A percentile compares a stretch with the other conserved stretches of the same genome.
These are phyloP conservation scores for Chalciporus sp. DNA, from an alignment of 1,284 basidiomycete species.

Conservation along the genomic window DNA sequence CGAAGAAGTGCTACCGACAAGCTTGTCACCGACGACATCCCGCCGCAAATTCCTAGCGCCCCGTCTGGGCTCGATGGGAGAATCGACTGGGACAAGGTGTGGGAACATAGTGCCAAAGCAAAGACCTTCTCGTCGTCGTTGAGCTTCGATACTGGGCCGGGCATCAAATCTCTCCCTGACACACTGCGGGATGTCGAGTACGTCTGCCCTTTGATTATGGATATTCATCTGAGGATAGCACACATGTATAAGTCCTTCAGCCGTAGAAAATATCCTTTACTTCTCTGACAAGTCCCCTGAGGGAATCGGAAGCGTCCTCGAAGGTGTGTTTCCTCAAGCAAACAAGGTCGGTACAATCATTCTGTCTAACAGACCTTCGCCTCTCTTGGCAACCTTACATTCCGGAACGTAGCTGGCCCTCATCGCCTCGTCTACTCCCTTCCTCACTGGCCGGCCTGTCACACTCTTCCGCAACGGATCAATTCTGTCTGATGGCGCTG, in stretches of 20 bases:
- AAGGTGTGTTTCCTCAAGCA: conserved; percentile 45
- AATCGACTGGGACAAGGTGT: conserved; percentile 56
- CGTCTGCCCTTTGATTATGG: conserved; percentile 4
- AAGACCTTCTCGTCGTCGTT: neutral
- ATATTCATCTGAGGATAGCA: neutral
- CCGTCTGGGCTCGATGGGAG: conserved; percentile 22
- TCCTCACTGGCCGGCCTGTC: conserved; percentile 79
- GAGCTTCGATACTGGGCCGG: neutral
- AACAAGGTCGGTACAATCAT: conserved; percentile 48
- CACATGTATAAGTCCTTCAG: conserved; percentile 14
- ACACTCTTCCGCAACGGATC: conserved; percentile 69
- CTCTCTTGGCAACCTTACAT: neutral
- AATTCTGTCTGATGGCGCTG: conserved; percentile 67
- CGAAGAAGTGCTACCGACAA: conserved; percentile 9
- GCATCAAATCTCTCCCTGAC: conserved; percentile 12
- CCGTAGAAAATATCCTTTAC: conserved; percentile 47
- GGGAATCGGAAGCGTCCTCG: conserved; percentile 57
- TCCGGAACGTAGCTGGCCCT: conserved; percentile 59
- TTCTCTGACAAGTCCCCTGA: conserved; percentile 66
- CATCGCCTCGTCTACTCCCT: conserved; percentile 79
- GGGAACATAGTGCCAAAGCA: conserved; percentile 37
- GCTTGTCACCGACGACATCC: conserved; percentile 13
- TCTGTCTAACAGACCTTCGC: conserved; percentile 2
- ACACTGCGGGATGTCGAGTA: conserved; percentile 22
- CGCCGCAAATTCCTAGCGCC: conserved; percentile 10